These are phyloP conservation scores for Larix kaempferi DNA, from an alignment of 75 land plant species.

Conservation along the genomic window DNA sequence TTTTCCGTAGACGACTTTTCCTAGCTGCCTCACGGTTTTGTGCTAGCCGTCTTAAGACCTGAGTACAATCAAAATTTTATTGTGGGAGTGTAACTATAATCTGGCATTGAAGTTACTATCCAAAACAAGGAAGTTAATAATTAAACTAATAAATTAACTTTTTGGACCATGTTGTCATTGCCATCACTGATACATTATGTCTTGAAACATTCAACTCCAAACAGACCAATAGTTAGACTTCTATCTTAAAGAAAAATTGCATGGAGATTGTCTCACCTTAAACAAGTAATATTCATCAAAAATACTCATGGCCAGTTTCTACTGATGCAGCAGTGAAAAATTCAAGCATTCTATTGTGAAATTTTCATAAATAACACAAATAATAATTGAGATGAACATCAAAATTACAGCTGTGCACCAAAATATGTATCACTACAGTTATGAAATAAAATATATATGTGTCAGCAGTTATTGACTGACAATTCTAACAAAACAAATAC, in stretches of 20 bases:
- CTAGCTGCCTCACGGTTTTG: slow-evolving; percentile 95
- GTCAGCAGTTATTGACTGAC: background rate
- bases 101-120: background rate
- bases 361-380: background rate
- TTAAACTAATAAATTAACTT: background rate
- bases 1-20: slow-evolving; percentile 86
- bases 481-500: background rate
- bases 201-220: background rate
- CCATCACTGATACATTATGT: background rate
- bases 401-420: background rate
- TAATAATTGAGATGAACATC: background rate
- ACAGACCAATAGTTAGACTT: background rate
- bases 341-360: background rate
- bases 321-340: background rate
- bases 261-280: too few species aligned
- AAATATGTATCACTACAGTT: background rate
- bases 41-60: slow-evolving; percentile 78
- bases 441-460: background rate
- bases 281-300: too few species aligned
- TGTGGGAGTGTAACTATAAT: background rate
- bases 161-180: background rate
- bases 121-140: background rate
- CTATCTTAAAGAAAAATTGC: background rate
- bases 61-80: slow-evolving; percentile 6
- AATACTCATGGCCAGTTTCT: too few species aligned